A percentile compares a stretch with the other conserved stretches of the same genome.
These are phyloP conservation scores for Capsicum pubescens DNA, from an alignment of 257 asterid species.

Conservation along the genomic window DNA sequence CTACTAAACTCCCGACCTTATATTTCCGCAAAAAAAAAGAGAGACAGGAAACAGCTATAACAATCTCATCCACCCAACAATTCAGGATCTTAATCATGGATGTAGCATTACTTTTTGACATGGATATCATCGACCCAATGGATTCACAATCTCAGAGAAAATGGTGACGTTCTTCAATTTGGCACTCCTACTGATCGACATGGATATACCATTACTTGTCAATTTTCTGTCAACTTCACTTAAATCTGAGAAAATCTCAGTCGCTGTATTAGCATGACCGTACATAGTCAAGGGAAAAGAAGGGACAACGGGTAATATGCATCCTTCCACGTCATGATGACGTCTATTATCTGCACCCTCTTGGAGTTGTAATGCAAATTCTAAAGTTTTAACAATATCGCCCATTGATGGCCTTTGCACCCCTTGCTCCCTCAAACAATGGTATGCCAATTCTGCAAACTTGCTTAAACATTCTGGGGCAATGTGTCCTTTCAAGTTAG, in stretches of 20 bases:
- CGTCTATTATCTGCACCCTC: slow-evolving; percentile 45
- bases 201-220: slow-evolving; percentile 22
- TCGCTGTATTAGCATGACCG: slow-evolving; percentile 15
- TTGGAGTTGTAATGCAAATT: slow-evolving; percentile 63
- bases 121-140: slow-evolving; percentile 37
- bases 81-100: too few species aligned
- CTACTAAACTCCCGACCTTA: too few species aligned
- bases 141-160: slow-evolving; percentile 42
- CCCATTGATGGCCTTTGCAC: slow-evolving; percentile 58
- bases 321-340: neutral
- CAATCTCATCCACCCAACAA: too few species aligned
- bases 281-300: slow-evolving; percentile 13
- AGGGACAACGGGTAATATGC: slow-evolving; percentile 29
- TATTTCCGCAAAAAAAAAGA: too few species aligned
- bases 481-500: slow-evolving; percentile 48
- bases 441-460: slow-evolving; percentile 46
- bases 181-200: neutral
- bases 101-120: too few species aligned
- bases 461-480: slow-evolving; percentile 52
- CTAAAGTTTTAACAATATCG: slow-evolving; percentile 66
- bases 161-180: slow-evolving; percentile 33
- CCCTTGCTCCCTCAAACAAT: slow-evolving; percentile 53
- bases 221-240: neutral
- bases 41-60: too few species aligned
- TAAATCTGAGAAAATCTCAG: slow-evolving; percentile 39